Evolutionary conservation across 148 eudicot genomes (phyloP), one percentile per base, ranked within the genome.

Genomic region (Salicornia ramosissima): DNA sequence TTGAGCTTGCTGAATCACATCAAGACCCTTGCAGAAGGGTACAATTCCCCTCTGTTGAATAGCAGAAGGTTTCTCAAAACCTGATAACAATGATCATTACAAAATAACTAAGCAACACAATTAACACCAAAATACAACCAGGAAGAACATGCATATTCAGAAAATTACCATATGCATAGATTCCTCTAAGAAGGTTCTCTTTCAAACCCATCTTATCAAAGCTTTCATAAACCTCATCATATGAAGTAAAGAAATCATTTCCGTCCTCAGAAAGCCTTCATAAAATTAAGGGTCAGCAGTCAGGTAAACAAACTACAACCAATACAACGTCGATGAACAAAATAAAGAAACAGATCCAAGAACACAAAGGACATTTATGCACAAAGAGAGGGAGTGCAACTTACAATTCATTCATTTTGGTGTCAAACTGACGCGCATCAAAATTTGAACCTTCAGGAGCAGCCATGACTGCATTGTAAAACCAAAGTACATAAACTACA

Each of bases 1-100:
- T 50, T 80, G 82, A 64, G 82, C 82, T 75, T 80, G 82, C 65
- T 80, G 82, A 68, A 80, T 79, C n/a, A 80, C 82, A 75, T 80
- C 82, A 39, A 80, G 82, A 45, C 82, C 82, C 67, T 75, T 62
- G 62, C 61, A 52, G 61, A 80, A 80, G 67, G 82, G 82, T 3
- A 80, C 82, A 49, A 80, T 80, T 61, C 82, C 82, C 65, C 82
- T 75, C 25, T 80, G 82, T 14, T 80, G 82, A 72, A 80, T 80
- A 8, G 82, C 82, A 58, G 82, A 80, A 52, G 82, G 82, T 33
- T 80, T 75, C 77, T 80, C 82, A 47, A 80, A 80, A 75, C 82
- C 82, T 80, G 22, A 16, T 33, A 29, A 36, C 11, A 64, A 70
- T 39, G 8, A 65, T 22, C 63, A 66, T 12, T 30, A 70, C 9